Percentiles rank a stretch among this genome's conserved stretches.
Evolutionary conservation across 1,284 basidiomycete genomes (phyloP).

Genomic region (Cryptococcus deneoformans): DNA sequence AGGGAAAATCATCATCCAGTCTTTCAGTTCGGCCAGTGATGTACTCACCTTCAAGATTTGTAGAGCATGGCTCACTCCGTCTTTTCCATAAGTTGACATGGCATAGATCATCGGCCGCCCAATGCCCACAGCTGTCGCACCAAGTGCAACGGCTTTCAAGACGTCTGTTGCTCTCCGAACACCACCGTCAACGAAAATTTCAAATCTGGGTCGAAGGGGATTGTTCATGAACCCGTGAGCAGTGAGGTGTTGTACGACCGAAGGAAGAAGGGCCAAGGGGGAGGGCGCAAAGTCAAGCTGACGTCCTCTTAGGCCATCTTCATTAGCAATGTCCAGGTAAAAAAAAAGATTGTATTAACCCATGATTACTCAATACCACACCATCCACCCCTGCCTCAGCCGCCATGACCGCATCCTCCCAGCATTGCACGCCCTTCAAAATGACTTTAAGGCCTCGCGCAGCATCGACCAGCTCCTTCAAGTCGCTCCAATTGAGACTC

Average conservation of each 20-base stretch:
- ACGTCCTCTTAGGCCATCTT: slow-evolving; percentile 56
- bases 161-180: slow-evolving; percentile 88
- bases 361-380: slow-evolving; percentile 84
- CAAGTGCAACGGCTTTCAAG: slow-evolving; percentile 86
- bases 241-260: slow-evolving; percentile 74
- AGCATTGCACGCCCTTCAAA: slow-evolving; percentile 88
- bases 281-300: slow-evolving; percentile 90
- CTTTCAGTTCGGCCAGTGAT: background rate
- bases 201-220: slow-evolving; percentile 59
- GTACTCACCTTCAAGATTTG: slow-evolving; percentile 68
- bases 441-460: slow-evolving; percentile 85
- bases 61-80: slow-evolving; percentile 71
- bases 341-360: slow-evolving; percentile 39
- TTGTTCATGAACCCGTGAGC: slow-evolving; percentile 58
- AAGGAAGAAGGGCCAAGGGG: slow-evolving; percentile 83
- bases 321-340: slow-evolving; percentile 5
- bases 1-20: background rate
- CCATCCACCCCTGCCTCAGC: slow-evolving; percentile 79
- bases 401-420: slow-evolving; percentile 89
- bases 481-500: slow-evolving; percentile 77
- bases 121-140: slow-evolving; percentile 67
- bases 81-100: slow-evolving; percentile 80
- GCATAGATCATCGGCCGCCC: slow-evolving; percentile 86
- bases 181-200: slow-evolving; percentile 89
- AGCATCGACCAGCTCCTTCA: slow-evolving; percentile 83